Percentiles rank a stretch among this genome's conserved stretches.
Evolutionary conservation across 768 basidiomycete genomes (phyloP).

Genomic region (Tubosaeta sp.): DNA sequence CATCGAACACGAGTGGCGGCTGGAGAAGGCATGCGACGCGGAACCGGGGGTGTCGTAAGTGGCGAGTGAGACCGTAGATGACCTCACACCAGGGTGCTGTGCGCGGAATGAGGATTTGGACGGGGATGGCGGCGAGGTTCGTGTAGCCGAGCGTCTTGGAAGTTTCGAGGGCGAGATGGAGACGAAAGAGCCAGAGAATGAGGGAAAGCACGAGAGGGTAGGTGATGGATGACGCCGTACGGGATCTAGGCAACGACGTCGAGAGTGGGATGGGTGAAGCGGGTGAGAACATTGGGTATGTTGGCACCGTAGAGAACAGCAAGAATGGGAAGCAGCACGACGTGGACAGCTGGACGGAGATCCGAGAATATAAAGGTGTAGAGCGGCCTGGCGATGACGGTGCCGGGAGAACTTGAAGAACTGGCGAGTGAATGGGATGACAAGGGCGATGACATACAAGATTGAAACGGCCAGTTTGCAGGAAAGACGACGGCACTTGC

Average conservation of each 20-base stretch:
- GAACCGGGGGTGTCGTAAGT: conserved; percentile 91
- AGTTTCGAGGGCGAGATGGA: conserved; percentile 71
- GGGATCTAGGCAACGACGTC: conserved; percentile 96
- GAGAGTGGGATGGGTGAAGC: conserved; percentile 87
- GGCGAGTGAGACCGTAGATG: conserved; percentile 93
- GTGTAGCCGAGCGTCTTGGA: conserved; percentile 88
- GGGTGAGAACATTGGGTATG: conserved; percentile 93
- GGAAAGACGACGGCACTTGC: conserved; percentile 63
- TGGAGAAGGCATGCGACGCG: conserved; percentile 75
- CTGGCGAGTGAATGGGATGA: conserved; percentile 84
- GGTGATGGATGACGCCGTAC: conserved; percentile 85
- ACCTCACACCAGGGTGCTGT: conserved; percentile 98
- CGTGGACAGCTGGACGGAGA: conserved; percentile 81
- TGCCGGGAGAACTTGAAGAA: conserved; percentile 88
- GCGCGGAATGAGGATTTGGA: conserved; percentile 87
- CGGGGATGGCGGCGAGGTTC: conserved; percentile 83
- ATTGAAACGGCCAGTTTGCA: conserved; percentile 74
- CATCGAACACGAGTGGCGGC: conserved; percentile 93
- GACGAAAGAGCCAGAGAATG: conserved; percentile 85
- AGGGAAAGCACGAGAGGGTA: conserved; percentile 84
- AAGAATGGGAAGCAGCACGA: conserved; percentile 89
- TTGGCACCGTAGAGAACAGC: conserved; percentile 97
- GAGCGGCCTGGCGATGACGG: conserved; percentile 82
- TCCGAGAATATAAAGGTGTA: conserved; percentile 80
- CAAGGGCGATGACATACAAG: conserved; percentile 63